phyloP scores from a whole-genome alignment of 345 rosid genomes.

The Fremontodendron californicum region DNA sequence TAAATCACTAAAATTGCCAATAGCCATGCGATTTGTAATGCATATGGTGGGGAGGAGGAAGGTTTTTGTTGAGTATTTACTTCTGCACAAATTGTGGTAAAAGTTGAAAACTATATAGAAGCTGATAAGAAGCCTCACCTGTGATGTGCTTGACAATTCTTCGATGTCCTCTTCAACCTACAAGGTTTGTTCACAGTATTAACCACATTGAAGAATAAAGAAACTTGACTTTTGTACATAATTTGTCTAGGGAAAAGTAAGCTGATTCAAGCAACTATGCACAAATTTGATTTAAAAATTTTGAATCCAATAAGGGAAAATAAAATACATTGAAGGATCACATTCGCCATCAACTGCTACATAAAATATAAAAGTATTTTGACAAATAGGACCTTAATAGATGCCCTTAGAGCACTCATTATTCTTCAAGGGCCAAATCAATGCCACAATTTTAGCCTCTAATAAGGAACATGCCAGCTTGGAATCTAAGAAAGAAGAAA shows the following conservation, averaged over 20 bases:
- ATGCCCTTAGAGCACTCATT: background rate
- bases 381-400: background rate
- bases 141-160: constrained; percentile 42
- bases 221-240: background rate
- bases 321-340: background rate
- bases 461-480: background rate
- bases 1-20: background rate
- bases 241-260: background rate
- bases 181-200: constrained; percentile 18
- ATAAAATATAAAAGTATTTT: background rate
- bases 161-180: constrained; percentile 49
- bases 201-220: background rate
- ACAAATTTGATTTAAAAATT: background rate
- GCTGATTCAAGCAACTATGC: too few species aligned
- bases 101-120: background rate
- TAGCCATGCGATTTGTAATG: background rate
- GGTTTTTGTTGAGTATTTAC: background rate
- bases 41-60: background rate
- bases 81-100: background rate
- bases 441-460: background rate
- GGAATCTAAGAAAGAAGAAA: background rate
- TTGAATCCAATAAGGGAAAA: too few species aligned
- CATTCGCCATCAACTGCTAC: background rate
- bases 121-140: constrained; percentile 28
- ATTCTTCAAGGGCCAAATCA: background rate